A percentile compares a stretch with the other conserved stretches of the same genome.
These are phyloP conservation scores for Nitzschia putrida DNA, from an alignment of 108 stramenopile genomes.

Conservation along the genomic window DNA sequence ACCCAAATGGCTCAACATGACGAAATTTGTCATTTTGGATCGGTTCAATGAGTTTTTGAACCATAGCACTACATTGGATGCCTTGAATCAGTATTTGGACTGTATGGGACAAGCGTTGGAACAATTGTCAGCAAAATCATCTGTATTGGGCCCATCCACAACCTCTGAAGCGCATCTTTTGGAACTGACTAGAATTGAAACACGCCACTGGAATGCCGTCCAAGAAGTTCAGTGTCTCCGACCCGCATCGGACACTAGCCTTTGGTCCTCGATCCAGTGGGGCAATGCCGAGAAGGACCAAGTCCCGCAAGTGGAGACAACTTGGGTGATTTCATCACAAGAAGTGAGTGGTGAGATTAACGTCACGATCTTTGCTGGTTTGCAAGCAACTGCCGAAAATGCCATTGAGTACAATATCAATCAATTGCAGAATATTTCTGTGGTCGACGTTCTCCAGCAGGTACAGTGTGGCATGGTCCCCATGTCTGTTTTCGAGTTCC, in stretches of 20 bases:
- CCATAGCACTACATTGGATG: conserved; percentile 18
- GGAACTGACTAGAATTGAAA: conserved; percentile 5
- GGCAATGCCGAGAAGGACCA: background rate
- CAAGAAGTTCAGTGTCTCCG: conserved; percentile 15
- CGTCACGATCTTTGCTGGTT: conserved; percentile 27
- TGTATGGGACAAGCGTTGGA: conserved; percentile 42
- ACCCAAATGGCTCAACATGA: conserved; percentile 38
- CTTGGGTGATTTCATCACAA: background rate
- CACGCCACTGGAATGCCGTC: conserved; percentile 48
- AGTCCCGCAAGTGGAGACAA: conserved; percentile 12
- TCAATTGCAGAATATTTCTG: conserved; percentile 25
- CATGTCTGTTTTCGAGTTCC: conserved; percentile 8
- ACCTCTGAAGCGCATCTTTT: background rate
- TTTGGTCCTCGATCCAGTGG: conserved; percentile 22
- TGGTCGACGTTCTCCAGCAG: conserved; percentile 17
- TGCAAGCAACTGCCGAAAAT: conserved; percentile 10
- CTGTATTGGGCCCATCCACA: background rate
- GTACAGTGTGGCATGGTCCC: conserved; percentile 31
- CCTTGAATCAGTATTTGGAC: conserved; percentile 50
- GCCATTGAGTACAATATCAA: conserved; percentile 36
- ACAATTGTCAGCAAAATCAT: background rate
- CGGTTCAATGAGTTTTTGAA: conserved; percentile 52
- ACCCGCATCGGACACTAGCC: conserved; percentile 19
- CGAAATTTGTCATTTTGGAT: conserved; percentile 29
- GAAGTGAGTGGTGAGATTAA: conserved; percentile 20